Conservation (phyloP, 208 protist species). For the Leishmania tropica region DNA sequence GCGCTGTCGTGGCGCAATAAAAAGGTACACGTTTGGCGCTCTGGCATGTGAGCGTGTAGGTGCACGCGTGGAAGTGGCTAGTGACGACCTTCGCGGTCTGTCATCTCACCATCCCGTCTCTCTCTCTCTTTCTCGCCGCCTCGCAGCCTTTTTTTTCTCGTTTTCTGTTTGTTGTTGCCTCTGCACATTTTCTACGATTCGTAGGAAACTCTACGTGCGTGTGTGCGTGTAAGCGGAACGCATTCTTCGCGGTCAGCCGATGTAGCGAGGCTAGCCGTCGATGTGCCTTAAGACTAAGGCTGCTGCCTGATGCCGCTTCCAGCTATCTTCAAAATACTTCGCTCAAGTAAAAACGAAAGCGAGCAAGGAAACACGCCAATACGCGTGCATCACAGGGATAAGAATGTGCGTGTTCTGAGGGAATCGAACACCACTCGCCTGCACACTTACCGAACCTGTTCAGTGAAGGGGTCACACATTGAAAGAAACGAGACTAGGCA, state of each 20-base stretch:
- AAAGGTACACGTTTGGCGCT: background rate
- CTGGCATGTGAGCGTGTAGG: background rate
- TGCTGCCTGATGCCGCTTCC: background rate
- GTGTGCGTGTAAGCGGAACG: background rate
- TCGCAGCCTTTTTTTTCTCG: background rate
- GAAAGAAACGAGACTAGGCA: background rate
- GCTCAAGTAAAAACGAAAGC: constrained; percentile 4
- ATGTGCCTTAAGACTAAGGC: background rate
- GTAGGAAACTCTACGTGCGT: background rate
- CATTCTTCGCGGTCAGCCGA: background rate
- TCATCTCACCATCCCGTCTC: background rate
- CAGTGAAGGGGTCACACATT: background rate
- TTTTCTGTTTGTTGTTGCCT: background rate
- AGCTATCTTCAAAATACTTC: constrained; percentile 11
- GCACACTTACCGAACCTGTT: background rate
- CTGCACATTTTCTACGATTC: background rate
- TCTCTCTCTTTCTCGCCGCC: background rate
- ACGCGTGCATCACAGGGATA: background rate
- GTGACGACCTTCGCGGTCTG: background rate
- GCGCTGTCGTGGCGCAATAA: background rate
- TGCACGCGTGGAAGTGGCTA: background rate
- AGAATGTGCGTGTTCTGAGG: background rate
- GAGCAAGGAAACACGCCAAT: background rate
- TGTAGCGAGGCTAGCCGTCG: background rate
- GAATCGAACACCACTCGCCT: background rate